Percentiles rank a stretch among this genome's conserved stretches.
Evolutionary conservation across 2,329 filamentous ascomycete species (phyloP).

Genomic region (Aureobasidium sp.): DNA sequence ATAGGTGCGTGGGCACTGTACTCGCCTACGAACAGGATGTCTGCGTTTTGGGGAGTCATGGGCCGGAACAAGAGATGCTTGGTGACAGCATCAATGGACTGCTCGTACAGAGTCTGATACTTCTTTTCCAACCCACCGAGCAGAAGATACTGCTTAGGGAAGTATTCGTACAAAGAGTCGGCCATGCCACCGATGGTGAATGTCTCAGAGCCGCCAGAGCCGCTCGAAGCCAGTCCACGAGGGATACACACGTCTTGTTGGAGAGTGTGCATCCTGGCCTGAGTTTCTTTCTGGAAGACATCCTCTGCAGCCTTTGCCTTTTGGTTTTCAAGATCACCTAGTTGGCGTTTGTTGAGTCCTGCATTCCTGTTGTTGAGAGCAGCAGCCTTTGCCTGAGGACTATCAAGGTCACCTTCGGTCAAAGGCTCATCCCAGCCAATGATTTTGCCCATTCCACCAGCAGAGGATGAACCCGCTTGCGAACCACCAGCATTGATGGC

Average conservation of each 20-base stretch:
- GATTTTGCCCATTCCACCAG: constrained; percentile 15
- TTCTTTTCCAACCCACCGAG: constrained; percentile 66
- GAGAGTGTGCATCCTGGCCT: neutral
- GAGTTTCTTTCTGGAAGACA: constrained; percentile 8
- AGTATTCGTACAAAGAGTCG: constrained; percentile 50
- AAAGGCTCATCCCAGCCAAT: constrained; percentile 16
- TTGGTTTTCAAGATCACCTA: constrained; percentile 5
- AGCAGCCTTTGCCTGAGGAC: neutral
- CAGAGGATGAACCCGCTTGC: neutral
- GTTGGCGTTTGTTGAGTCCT: constrained; percentile 1
- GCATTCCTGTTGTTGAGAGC: neutral
- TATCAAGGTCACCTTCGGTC: constrained; percentile 15
- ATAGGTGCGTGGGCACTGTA: constrained; percentile 13
- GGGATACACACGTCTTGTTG: constrained; percentile 43
- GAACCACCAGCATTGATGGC: constrained; percentile 1
- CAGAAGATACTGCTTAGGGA: constrained; percentile 60
- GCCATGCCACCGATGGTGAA: constrained; percentile 49
- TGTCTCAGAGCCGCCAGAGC: constrained; percentile 37
- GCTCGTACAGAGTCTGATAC: constrained; percentile 65
- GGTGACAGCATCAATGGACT: constrained; percentile 58
- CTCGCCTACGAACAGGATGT: constrained; percentile 67
- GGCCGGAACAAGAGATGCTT: constrained; percentile 70
- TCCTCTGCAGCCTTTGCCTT: neutral
- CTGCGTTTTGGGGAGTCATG: constrained; percentile 57
- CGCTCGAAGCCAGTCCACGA: constrained; percentile 49